phyloP scores from a whole-genome alignment of 2,329 filamentous ascomycete genomes.

The Samsoniella hepiali region DNA sequence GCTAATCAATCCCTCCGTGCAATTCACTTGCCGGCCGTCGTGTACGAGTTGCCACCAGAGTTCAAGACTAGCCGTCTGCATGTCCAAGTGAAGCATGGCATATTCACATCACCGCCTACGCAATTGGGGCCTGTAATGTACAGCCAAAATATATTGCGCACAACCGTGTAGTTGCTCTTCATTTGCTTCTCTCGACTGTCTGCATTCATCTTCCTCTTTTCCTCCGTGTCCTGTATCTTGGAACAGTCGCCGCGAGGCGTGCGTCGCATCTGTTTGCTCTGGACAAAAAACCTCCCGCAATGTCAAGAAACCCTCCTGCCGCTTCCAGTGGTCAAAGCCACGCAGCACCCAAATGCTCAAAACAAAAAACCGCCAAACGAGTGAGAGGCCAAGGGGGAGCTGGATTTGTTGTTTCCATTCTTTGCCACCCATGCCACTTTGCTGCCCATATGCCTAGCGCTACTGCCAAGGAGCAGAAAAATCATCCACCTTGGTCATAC shows the following conservation, averaged over 20 bases:
- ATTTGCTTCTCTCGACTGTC: not conserved
- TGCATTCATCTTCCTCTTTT: not conserved
- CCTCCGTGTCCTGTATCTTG: not conserved
- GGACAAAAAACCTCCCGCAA: not conserved
- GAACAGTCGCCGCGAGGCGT: not conserved
- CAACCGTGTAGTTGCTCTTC: too few species aligned
- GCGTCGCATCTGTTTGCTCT: not conserved
- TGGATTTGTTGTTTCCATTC: conserved; percentile 1
- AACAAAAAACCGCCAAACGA: not conserved
- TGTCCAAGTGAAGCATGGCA: not conserved
- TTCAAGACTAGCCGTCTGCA: too few species aligned
- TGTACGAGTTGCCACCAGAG: too few species aligned
- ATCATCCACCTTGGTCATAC: not conserved
- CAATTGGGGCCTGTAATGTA: too few species aligned
- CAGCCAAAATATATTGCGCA: not conserved
- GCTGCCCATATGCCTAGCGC: not conserved
- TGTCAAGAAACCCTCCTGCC: not conserved
- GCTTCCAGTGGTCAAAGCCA: conserved; percentile 1
- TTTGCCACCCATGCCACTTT: not conserved
- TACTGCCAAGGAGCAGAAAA: not conserved
- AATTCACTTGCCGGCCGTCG: too few species aligned
- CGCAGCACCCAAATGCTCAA: not conserved
- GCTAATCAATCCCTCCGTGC: too few species aligned
- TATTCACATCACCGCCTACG: not conserved
- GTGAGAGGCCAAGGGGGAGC: too few species aligned